Evolutionary conservation across 352 stramenopile species (phyloP).

Genomic region (Phytophthora pini): DNA sequence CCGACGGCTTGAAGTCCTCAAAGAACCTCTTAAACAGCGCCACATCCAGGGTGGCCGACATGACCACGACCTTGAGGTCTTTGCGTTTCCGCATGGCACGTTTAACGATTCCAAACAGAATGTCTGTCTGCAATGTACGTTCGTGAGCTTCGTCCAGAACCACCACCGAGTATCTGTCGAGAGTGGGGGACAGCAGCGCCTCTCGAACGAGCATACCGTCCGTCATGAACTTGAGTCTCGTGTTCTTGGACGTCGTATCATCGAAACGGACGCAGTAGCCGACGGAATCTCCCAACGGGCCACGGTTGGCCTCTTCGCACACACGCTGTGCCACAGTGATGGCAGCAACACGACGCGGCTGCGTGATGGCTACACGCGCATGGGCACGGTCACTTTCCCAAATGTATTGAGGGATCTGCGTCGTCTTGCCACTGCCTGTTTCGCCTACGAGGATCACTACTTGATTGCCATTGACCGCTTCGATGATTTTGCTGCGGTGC

Average conservation of each 20-base stretch:
- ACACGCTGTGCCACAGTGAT: slow-evolving; percentile 88
- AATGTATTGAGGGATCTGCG: slow-evolving; percentile 90
- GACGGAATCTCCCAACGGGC: slow-evolving; percentile 67
- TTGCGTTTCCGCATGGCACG: slow-evolving; percentile 79
- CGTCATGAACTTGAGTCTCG: slow-evolving; percentile 95
- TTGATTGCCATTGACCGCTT: slow-evolving; percentile 62
- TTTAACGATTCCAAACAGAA: slow-evolving; percentile 91
- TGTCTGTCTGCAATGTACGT: slow-evolving; percentile 90
- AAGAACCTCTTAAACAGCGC: slow-evolving; percentile 95
- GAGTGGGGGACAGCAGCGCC: slow-evolving; percentile 70
- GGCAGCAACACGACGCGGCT: slow-evolving; percentile 81
- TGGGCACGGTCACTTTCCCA: slow-evolving; percentile 62
- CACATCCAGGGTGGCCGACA: slow-evolving; percentile 98
- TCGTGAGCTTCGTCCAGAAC: slow-evolving; percentile 91
- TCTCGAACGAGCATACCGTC: slow-evolving; percentile 93
- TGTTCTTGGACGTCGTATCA: slow-evolving; percentile 88
- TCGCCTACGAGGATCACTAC: slow-evolving; percentile 91
- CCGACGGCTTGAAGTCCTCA: slow-evolving; percentile 72
- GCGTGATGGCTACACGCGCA: slow-evolving; percentile 77
- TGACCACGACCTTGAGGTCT: slow-evolving; percentile 96
- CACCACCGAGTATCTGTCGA: slow-evolving; percentile 84
- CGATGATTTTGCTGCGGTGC: slow-evolving; percentile 76
- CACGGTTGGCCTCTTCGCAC: slow-evolving; percentile 65
- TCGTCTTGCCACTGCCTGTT: slow-evolving; percentile 93
- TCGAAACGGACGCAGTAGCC: slow-evolving; percentile 96